phyloP scores from a whole-genome alignment of 2,329 filamentous ascomycete species.

The Cephalotrichum gorgonifer region DNA sequence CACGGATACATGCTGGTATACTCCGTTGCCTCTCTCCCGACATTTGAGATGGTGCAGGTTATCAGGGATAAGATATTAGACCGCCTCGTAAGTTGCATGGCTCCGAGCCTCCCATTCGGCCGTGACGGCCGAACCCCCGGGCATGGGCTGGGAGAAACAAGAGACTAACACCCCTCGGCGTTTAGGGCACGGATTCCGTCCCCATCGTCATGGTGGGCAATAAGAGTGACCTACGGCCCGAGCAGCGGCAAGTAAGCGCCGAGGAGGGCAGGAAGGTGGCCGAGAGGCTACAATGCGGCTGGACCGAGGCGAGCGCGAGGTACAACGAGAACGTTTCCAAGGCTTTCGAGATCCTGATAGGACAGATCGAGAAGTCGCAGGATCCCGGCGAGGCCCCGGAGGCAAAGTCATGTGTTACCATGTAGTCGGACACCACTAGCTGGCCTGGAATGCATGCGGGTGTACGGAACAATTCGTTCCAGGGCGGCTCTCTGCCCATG shows the following conservation, averaged over 20 bases:
- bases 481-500: background rate
- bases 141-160: background rate
- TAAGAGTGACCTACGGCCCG: constrained; percentile 86
- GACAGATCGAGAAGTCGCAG: constrained; percentile 87
- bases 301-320: constrained; percentile 87
- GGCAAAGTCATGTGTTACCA: constrained; percentile 71
- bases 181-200: constrained; percentile 81
- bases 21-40: constrained; percentile 87
- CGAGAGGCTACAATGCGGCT: constrained; percentile 82
- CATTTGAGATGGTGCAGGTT: constrained; percentile 94
- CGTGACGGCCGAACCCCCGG: background rate
- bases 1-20: constrained; percentile 99
- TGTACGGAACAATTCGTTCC: background rate
- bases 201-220: constrained; percentile 94
- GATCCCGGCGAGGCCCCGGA: constrained; percentile 77
- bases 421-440: constrained; percentile 46
- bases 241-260: constrained; percentile 80
- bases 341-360: constrained; percentile 89
- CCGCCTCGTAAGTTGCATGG: constrained; percentile 58
- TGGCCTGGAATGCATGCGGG: background rate
- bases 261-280: constrained; percentile 80
- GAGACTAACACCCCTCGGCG: background rate
- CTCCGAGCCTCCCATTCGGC: background rate
- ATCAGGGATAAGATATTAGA: constrained; percentile 97
- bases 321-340: constrained; percentile 91